phyloP scores from a whole-genome alignment of 2,329 filamentous ascomycete species.

The Cladosporium sp. region DNA sequence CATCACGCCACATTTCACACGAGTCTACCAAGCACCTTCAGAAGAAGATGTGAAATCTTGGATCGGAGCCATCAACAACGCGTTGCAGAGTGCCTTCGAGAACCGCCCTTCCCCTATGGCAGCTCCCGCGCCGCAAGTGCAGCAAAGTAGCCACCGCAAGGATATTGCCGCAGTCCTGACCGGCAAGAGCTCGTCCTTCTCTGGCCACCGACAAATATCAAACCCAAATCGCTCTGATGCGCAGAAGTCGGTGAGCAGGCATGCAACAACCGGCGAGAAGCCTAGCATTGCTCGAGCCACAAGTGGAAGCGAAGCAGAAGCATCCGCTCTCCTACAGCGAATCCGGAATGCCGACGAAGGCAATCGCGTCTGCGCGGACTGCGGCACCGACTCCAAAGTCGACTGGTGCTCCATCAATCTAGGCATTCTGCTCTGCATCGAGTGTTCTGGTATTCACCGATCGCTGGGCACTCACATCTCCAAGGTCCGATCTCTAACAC shows the following conservation, averaged over 20 bases:
- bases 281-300: slow-evolving; percentile 65
- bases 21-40: slow-evolving; percentile 94
- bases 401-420: slow-evolving; percentile 99
- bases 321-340: slow-evolving; percentile 72
- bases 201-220: slow-evolving; percentile 49
- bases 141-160: slow-evolving; percentile 56
- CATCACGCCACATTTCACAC: slow-evolving; percentile 91
- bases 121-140: slow-evolving; percentile 40
- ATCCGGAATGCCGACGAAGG: slow-evolving; percentile 87
- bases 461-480: slow-evolving; percentile 96
- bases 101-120: slow-evolving; percentile 49
- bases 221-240: slow-evolving; percentile 38
- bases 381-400: slow-evolving; percentile 83
- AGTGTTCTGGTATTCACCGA: slow-evolving; percentile 95
- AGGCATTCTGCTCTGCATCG: slow-evolving; percentile 92
- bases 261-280: slow-evolving; percentile 86
- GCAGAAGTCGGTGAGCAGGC: slow-evolving; percentile 64
- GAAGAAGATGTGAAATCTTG: slow-evolving; percentile 98
- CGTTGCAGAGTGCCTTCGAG: slow-evolving; percentile 91
- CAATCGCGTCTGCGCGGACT: slow-evolving; percentile 92
- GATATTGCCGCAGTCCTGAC: slow-evolving; percentile 92
- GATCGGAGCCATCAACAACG: slow-evolving; percentile 96
- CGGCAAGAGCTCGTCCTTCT: slow-evolving; percentile 78
- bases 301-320: slow-evolving; percentile 73
- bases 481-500: slow-evolving; percentile 89